Evolutionary conservation across 176 grass and related monocot species (phyloP).

Genomic region (Eragrostis nindensis): DNA sequence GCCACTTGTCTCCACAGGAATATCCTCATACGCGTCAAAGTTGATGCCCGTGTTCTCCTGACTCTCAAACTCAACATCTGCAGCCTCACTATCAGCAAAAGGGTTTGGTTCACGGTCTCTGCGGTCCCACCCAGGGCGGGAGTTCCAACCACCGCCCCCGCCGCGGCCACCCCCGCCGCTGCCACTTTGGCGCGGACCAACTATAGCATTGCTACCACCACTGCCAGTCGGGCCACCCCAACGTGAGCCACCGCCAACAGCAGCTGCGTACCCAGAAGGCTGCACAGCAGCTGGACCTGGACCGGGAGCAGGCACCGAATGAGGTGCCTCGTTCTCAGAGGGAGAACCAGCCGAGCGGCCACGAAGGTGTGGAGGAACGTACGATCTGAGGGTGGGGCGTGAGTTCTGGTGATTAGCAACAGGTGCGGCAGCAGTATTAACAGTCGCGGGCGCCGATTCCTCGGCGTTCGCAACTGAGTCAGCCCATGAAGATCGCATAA

Average conservation of each 20-base stretch:
- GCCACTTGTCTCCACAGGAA: constrained; percentile 88
- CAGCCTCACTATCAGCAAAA: constrained; percentile 52
- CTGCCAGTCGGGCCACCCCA: constrained; percentile 38
- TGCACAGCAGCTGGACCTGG: constrained; percentile 36
- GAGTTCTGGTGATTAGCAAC: constrained; percentile 47
- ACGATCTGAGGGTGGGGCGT: constrained; percentile 56
- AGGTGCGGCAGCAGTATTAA: constrained; percentile 15
- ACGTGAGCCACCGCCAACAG: constrained; percentile 43
- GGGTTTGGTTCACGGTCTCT: constrained; percentile 81
- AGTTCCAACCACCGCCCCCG: constrained; percentile 54
- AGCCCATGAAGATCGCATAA: constrained; percentile 99
- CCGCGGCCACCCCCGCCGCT: constrained; percentile 28
- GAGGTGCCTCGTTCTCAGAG: constrained; percentile 23
- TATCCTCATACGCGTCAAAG: constrained; percentile 94
- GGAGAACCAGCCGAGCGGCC: constrained; percentile 39
- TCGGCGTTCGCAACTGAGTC: constrained; percentile 99
- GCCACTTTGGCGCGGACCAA: constrained; percentile 37
- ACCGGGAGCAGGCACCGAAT: constrained; percentile 18
- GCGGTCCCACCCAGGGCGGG: constrained; percentile 61
- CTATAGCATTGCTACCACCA: not conserved
- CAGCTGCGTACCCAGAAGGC: constrained; percentile 42
- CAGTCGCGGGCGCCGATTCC: constrained; percentile 78
- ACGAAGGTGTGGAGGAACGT: constrained; percentile 92
- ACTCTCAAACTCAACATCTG: constrained; percentile 43
- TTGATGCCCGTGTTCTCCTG: constrained; percentile 72